A percentile compares a stretch with the other conserved stretches of the same genome.
These are phyloP conservation scores for Apiotrichum veenhuisii DNA, from an alignment of 1,284 basidiomycete genomes.

Conservation along the genomic window DNA sequence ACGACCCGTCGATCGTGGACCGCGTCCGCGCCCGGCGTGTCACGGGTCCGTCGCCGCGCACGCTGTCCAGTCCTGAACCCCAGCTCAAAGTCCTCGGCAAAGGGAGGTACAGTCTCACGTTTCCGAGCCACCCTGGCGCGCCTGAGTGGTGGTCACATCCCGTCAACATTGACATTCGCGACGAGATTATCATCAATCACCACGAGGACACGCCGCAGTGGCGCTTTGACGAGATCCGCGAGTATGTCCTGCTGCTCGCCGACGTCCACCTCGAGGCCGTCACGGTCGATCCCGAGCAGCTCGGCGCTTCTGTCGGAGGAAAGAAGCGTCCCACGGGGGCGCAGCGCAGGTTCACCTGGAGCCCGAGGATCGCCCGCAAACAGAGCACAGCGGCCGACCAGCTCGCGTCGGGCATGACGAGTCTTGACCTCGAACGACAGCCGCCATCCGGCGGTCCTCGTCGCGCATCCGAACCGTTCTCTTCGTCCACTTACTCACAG, in stretches of 20 bases:
- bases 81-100: background rate
- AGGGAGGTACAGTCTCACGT: background rate
- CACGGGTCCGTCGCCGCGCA: background rate
- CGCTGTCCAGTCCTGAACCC: background rate
- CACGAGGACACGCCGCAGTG: background rate
- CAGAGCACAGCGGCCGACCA: background rate
- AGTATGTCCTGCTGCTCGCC: background rate
- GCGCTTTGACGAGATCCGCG: slow-evolving; percentile 5
- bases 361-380: background rate
- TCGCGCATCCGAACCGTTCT: background rate
- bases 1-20: background rate
- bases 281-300: background rate
- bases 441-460: background rate
- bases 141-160: background rate
- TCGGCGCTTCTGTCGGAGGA: background rate
- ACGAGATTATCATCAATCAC: slow-evolving; percentile 1
- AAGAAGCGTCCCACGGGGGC: background rate
- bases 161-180: background rate
- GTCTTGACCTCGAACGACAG: background rate
- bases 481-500: background rate
- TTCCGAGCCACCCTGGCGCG: background rate
- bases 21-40: background rate
- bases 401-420: background rate
- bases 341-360: background rate
- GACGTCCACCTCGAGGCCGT: background rate